Percentiles rank a stretch among this genome's conserved stretches.
Evolutionary conservation across 2,329 filamentous ascomycete species (phyloP).

Genomic region (Hymenoscyphus scutula): DNA sequence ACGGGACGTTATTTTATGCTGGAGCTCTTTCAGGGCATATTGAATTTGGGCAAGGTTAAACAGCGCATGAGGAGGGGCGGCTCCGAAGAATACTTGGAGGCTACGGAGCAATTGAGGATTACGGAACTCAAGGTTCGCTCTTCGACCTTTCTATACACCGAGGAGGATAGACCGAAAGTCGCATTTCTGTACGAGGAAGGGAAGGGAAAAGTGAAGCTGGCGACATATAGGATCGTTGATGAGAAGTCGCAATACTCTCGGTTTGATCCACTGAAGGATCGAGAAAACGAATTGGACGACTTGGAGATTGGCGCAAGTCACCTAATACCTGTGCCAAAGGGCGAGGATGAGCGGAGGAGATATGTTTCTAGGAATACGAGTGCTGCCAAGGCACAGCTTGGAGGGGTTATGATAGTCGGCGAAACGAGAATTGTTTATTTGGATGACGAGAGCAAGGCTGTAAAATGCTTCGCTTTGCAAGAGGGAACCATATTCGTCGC

Average conservation of each 20-base stretch:
- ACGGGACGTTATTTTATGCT: constrained; percentile 66
- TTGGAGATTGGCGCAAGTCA: constrained; percentile 56
- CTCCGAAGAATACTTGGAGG: constrained; percentile 55
- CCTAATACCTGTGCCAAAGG: constrained; percentile 60
- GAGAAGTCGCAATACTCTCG: constrained; percentile 51
- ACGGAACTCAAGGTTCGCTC: constrained; percentile 66
- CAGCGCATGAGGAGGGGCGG: constrained; percentile 46
- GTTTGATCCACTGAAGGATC: constrained; percentile 55
- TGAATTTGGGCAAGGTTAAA: constrained; percentile 61
- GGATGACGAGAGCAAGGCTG: constrained; percentile 70
- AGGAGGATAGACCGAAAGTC: constrained; percentile 54
- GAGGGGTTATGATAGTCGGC: constrained; percentile 72
- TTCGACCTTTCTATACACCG: constrained; percentile 62
- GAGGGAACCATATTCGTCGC: constrained; percentile 86
- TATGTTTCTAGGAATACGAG: constrained; percentile 55
- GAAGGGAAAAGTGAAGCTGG: constrained; percentile 54
- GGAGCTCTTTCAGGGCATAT: constrained; percentile 66
- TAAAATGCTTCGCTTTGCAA: constrained; percentile 61
- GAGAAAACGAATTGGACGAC: constrained; percentile 53
- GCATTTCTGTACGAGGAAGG: constrained; percentile 66
- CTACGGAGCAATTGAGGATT: constrained; percentile 60
- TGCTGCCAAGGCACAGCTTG: constrained; percentile 54
- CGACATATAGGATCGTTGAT: constrained; percentile 60
- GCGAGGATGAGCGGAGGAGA: constrained; percentile 56
- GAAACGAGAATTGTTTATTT: constrained; percentile 84